A percentile compares a stretch with the other conserved stretches of the same genome.
Conservation (phyloP, 1,139 yeast species). For the Meyerozyma athensensis region DNA sequence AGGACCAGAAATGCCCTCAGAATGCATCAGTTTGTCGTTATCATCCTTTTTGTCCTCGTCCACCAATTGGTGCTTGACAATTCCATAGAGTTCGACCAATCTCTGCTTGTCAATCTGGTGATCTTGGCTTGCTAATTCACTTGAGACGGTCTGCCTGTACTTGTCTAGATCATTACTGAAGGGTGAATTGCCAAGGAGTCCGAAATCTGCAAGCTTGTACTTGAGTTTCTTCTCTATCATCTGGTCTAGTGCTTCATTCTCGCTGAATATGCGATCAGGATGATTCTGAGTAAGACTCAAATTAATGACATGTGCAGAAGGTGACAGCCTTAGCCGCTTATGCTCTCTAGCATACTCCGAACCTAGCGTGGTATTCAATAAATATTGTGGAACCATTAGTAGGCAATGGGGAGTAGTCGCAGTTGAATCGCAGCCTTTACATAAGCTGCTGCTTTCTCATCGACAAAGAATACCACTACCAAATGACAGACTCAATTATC, state of each 20-base stretch:
- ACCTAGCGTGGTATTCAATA: constrained; percentile 37
- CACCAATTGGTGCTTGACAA: constrained; percentile 27
- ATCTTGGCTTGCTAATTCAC: background rate
- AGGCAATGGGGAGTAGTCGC: background rate
- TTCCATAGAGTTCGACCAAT: constrained; percentile 28
- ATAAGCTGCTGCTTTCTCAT: background rate
- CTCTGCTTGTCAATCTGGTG: constrained; percentile 21
- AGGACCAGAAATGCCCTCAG: too few relatives aligned
- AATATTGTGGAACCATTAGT: constrained; percentile 40
- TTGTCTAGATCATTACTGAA: constrained; percentile 9
- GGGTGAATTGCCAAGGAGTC: constrained; percentile 36
- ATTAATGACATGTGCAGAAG: background rate
- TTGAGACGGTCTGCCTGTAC: background rate
- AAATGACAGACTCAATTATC: constrained; percentile 42
- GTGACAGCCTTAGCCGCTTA: background rate
- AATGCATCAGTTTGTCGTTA: constrained; percentile 5
- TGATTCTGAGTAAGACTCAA: background rate
- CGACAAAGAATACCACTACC: background rate
- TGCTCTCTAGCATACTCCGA: constrained; percentile 11
- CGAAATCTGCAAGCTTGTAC: constrained; percentile 34
- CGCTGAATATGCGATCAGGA: constrained; percentile 17
- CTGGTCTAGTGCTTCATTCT: constrained; percentile 27
- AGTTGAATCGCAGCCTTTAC: background rate
- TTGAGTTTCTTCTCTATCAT: constrained; percentile 33
- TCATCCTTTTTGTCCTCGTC: constrained; percentile 9